Conservation (phyloP, 2,329 filamentous ascomycete genomes). For the Dactylonectria macrodidyma region DNA sequence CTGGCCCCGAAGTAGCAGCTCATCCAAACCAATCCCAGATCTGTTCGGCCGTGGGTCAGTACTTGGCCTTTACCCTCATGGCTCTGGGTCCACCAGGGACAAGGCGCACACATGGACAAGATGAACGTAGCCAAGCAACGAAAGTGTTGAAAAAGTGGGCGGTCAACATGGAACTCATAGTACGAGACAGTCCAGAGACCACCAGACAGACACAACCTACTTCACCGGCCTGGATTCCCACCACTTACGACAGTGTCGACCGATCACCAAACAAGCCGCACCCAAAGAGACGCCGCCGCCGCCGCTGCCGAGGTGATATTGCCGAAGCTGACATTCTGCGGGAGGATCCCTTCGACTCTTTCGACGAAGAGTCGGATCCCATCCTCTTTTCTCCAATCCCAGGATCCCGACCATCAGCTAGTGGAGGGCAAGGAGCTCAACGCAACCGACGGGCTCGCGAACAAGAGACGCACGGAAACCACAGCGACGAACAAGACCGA, state of each 20-base stretch:
- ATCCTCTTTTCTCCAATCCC: not conserved
- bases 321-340: not conserved
- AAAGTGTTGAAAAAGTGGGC: conserved; percentile 9
- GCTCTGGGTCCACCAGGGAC: conserved; percentile 21
- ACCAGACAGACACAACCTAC: not conserved
- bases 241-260: not conserved
- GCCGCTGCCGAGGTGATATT: not conserved
- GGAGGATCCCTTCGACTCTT: not conserved
- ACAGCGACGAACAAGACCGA: not conserved
- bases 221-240: conserved; percentile 56
- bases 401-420: not conserved
- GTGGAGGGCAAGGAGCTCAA: not conserved
- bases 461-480: not conserved
- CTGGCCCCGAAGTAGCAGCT: not conserved
- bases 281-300: not conserved
- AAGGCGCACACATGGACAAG: conserved; percentile 11
- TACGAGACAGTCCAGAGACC: conserved; percentile 9
- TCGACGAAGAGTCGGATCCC: not conserved
- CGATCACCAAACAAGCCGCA: not conserved
- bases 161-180: conserved; percentile 9
- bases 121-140: conserved; percentile 19
- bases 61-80: conserved; percentile 26
- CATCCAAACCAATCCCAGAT: conserved; percentile 5
- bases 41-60: conserved; percentile 21
- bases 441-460: not conserved